Evolutionary conservation across 2,329 filamentous ascomycete species (phyloP), one percentile per base, ranked within the genome.

Genomic region (Claviceps fusiformis): DNA sequence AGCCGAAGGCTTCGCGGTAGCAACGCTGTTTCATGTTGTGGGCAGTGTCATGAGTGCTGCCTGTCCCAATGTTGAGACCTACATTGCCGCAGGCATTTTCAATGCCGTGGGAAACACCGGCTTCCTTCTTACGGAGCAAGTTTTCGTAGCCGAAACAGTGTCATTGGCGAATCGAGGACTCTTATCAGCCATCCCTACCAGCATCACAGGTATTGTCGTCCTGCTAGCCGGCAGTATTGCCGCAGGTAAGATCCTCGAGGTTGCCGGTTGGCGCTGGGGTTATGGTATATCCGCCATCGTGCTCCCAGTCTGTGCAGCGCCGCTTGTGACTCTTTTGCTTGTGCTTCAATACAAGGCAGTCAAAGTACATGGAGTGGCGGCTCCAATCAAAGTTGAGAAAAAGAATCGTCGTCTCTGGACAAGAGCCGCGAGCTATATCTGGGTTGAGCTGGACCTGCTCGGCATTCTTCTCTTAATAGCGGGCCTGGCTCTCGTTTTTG

Each of bases 141-240:
- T 85, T 27, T 80, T 85, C 62, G 79, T 81, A 55, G 78, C 81
- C 37, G 82, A 86, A 60, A 80, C 79, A 1, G 81, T 80, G 10
- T 75, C 73, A 46, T 69, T 85, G 35, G 72, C 79, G 59, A 81
- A 83, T 64, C 76, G 82, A 61, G 81, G 79, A 29, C 70, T 85
- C 48, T 73, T 82, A 60, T 77, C 79, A 4, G 75, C 77, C 37
- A 75, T 82, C 2, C 81, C 82, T 1, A 81, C 81, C 61, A 63
- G 65, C 7, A 56, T 68, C 57, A 63, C 63, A 15, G 60, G 65
- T 0, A 66, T 68, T n/a, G 64, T 65, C 0, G 66, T 66, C 0
- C 61, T 69, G 0, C 65, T 68, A 5, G 61, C 68, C 0, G 67
- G 65, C 1, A 62, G 61, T 6, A 61, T 67, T 8, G 62, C 73